phyloP scores from a whole-genome alignment of 768 basidiomycete genomes.

The Lanmaoa pseudosensibilis region DNA sequence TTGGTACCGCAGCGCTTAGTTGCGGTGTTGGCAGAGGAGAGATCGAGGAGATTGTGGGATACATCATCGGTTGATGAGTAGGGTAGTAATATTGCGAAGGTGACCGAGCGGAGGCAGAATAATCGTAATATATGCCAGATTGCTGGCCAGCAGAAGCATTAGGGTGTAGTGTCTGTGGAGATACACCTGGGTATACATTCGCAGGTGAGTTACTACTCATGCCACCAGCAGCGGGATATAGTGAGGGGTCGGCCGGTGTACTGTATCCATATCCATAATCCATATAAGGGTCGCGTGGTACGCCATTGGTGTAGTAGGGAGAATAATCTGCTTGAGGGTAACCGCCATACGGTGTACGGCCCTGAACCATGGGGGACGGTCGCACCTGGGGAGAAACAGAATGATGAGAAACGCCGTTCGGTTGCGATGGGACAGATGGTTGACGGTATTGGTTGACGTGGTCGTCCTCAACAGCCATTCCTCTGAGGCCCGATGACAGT shows the following conservation, averaged over 20 bases:
- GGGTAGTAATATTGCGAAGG: conserved; percentile 64
- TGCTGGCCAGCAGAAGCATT: conserved; percentile 46
- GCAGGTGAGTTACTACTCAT: conserved; percentile 44
- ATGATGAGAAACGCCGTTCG: conserved; percentile 30
- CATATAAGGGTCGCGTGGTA: conserved; percentile 49
- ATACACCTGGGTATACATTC: conserved; percentile 49
- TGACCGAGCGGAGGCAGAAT: conserved; percentile 45
- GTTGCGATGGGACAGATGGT: conserved; percentile 30
- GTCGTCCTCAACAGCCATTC: conserved; percentile 61
- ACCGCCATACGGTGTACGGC: conserved; percentile 46
- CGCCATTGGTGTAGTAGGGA: conserved; percentile 54
- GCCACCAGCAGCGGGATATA: conserved; percentile 50
- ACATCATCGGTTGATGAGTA: conserved; percentile 57
- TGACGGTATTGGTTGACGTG: conserved; percentile 43
- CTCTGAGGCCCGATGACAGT: conserved; percentile 56
- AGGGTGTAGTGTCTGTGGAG: conserved; percentile 43
- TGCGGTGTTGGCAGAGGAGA: conserved; percentile 57
- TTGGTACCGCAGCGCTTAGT: conserved; percentile 39
- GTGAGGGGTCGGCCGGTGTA: conserved; percentile 45
- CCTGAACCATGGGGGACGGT: conserved; percentile 44
- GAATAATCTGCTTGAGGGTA: conserved; percentile 61
- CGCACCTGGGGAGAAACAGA: conserved; percentile 40
- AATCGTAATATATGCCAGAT: conserved; percentile 60
- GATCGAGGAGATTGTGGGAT: conserved; percentile 50
- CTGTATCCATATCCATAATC: conserved; percentile 63